Evolutionary conservation across 768 basidiomycete genomes (phyloP).

Genomic region (Lentinula raphanica): DNA sequence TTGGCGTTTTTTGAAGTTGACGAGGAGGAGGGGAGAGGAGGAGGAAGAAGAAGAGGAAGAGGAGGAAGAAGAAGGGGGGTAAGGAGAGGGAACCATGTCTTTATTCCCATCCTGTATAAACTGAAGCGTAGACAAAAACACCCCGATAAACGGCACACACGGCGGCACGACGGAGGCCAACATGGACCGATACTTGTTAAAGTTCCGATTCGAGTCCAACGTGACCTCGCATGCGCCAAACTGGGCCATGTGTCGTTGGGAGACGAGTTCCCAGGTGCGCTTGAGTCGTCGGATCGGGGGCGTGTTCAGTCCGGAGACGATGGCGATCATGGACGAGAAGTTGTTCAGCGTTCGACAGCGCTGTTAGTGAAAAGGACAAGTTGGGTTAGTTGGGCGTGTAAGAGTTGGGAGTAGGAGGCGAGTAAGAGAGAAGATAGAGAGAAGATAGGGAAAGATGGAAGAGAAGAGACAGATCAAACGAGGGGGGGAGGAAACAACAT

Average conservation of each 20-base stretch:
- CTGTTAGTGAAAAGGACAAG: too few relatives aligned
- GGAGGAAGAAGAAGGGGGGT: too few relatives aligned
- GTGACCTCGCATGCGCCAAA: slow-evolving; percentile 82
- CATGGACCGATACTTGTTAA: slow-evolving; percentile 82
- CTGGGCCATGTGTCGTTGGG: slow-evolving; percentile 63
- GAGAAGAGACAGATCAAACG: too few relatives aligned
- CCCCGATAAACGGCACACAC: slow-evolving; percentile 96
- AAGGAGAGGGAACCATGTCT: too few relatives aligned
- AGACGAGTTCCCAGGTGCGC: slow-evolving; percentile 90
- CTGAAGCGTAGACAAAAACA: slow-evolving; percentile 77
- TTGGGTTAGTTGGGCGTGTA: too few relatives aligned
- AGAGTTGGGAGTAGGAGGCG: too few relatives aligned
- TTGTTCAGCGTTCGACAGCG: slow-evolving; percentile 87
- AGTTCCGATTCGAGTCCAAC: slow-evolving; percentile 91
- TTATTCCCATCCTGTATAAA: slow-evolving; percentile 97
- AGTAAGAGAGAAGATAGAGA: too few relatives aligned
- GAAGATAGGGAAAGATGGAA: too few relatives aligned
- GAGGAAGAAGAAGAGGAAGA: too few relatives aligned
- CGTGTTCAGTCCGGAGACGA: slow-evolving; percentile 90
- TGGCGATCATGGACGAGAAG: slow-evolving; percentile 95
- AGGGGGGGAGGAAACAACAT: slow-evolving; percentile 23
- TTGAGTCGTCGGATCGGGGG: slow-evolving; percentile 90
- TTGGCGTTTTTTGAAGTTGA: slow-evolving; percentile 95
- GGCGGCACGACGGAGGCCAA: slow-evolving; percentile 83
- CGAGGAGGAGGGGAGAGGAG: slow-evolving; percentile 67